Base-by-base conservation (phyloP, 805 yeast species). In the Hanseniaspora mollemarum region DNA sequence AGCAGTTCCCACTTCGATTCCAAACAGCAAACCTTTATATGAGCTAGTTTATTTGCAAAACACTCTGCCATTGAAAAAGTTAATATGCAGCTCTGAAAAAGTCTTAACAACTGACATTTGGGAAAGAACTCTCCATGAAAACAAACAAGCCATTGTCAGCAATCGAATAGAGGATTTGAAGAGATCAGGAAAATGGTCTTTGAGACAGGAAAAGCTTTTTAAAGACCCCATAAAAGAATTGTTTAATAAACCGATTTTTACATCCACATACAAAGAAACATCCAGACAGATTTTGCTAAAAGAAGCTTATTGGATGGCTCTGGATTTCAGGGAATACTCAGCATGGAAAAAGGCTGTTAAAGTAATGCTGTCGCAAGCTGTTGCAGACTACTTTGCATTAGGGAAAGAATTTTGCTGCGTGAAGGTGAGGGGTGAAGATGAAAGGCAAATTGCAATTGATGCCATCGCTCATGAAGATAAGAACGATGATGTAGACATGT, bases 111-210 rank as follows among this genome's bases (percentile, higher is more conserved):
- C 97, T 0, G 90, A 86, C 46, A 78, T 84, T 52, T 92, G 78
- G 66, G 94, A 87, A 60, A 76, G 83, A 58, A 85, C 95, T 0
- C 68, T 88, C 31, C 75, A 86, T 13, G 98, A 92, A 61, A 95
- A 96, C 3, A 83, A 88, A 61, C 80, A 90, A 2, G 85, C 94
- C 0, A 96, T 87, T 10, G 78, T 87, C 18, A 83, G 87, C 58
- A 83, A 94, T 1, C 72, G 97, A 54, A 88, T 92, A 43, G 97
- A 90, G 60, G 97, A 90, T 62, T 71, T 92, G 55, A 86, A 87
- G 62, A 71, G 94, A 43, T 81, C 82, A 53, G 83, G 85, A 1
- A 80, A 84, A 58, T 92, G 98, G 97, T 81, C 95, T 21, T 69
- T 92, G 49, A 73, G 94, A 49, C 98, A 92, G 62, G 95, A 94